A percentile compares a stretch with the other conserved stretches of the same genome.
phyloP scores from a whole-genome alignment of 768 basidiomycete species.

The Gloeostereum incarnatum region DNA sequence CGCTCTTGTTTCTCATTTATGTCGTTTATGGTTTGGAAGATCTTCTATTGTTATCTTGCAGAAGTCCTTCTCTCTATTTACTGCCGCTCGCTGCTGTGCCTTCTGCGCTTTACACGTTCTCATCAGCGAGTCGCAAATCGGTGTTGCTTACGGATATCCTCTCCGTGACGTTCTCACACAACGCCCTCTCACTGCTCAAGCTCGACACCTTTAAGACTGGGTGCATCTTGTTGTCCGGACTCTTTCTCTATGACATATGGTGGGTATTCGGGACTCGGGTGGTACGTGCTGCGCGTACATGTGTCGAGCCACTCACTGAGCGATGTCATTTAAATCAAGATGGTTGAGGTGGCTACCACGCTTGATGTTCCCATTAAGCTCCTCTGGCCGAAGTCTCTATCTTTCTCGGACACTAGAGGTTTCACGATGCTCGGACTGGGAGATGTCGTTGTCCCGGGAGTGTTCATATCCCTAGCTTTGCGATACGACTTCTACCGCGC shows the following conservation, averaged over 20 bases:
- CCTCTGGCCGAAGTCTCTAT: conserved; percentile 68
- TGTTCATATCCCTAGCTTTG: conserved; percentile 76
- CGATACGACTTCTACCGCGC: conserved; percentile 69
- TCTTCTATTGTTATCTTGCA: conserved; percentile 33
- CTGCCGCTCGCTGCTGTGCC: conserved; percentile 55
- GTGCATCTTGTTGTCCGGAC: conserved; percentile 65
- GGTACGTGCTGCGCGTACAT: too few species aligned
- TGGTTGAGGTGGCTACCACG: conserved; percentile 87
- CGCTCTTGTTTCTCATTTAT: conserved; percentile 8
- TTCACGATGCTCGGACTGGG: conserved; percentile 91
- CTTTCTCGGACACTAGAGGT: conserved; percentile 40
- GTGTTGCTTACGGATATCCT: conserved; percentile 71
- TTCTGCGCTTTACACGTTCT: conserved; percentile 53
- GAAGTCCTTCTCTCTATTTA: conserved; percentile 48
- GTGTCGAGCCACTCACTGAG: neutral
- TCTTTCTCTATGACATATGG: conserved; percentile 92
- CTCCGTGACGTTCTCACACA: conserved; percentile 72
- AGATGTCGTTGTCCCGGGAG: conserved; percentile 62
- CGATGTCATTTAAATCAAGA: conserved; percentile 32
- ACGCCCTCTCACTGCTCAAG: conserved; percentile 69
- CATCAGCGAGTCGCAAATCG: conserved; percentile 37
- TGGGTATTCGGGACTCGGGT: conserved; percentile 90
- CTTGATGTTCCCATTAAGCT: conserved; percentile 94
- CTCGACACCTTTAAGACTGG: conserved; percentile 90
- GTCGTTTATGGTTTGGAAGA: conserved; percentile 5